Percentiles rank a stretch among this genome's conserved stretches.
Evolutionary conservation across 305 asterid species (phyloP).

Genomic region (Fraxinus velutina): DNA sequence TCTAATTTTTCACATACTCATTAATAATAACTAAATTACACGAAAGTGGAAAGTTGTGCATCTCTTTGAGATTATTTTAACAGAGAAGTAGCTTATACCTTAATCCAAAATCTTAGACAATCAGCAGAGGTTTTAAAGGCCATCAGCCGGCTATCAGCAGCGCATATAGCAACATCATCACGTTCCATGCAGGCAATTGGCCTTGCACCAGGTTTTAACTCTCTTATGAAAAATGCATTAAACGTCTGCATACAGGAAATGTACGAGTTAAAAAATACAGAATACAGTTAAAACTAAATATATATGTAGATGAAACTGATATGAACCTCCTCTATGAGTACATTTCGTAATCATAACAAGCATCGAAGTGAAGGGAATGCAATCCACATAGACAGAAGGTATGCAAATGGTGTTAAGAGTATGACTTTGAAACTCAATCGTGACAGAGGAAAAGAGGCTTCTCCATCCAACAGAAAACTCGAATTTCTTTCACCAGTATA

Average conservation of each 20-base stretch:
- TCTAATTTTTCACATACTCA: background rate
- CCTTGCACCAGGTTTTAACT: constrained; percentile 74
- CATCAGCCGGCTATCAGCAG: constrained; percentile 89
- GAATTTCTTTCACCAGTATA: background rate
- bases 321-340: background rate
- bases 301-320: background rate
- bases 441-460: background rate
- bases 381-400: background rate
- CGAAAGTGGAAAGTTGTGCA: background rate
- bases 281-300: background rate
- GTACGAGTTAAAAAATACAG: background rate
- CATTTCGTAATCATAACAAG: background rate
- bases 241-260: constrained; percentile 61
- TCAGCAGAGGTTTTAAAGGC: constrained; percentile 66
- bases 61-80: constrained; percentile 1
- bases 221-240: constrained; percentile 87
- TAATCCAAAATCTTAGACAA: constrained; percentile 84
- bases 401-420: background rate
- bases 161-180: constrained; percentile 81
- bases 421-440: background rate
- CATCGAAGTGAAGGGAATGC: background rate
- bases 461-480: background rate
- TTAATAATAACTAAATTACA: background rate
- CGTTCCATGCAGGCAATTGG: constrained; percentile 55
- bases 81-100: constrained; percentile 47